Conservation (phyloP, 1,139 yeast species). For the Pichia sp. region DNA sequence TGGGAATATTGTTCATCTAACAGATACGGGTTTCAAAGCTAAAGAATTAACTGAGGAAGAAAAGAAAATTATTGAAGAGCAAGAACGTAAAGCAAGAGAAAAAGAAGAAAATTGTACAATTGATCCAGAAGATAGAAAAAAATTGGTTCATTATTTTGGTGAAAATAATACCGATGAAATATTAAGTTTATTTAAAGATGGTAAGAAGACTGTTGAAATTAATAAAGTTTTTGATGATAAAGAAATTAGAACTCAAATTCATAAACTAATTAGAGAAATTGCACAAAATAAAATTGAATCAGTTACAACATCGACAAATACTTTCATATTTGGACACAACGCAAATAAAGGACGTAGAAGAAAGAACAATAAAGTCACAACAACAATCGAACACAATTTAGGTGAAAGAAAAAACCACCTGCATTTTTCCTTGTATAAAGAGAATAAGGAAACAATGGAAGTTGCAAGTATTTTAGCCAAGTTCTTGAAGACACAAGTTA, state of each 20-base stretch:
- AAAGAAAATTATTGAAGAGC: constrained; percentile 26
- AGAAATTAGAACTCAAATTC: constrained; percentile 64
- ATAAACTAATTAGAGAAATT: constrained; percentile 65
- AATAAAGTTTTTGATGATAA: constrained; percentile 57
- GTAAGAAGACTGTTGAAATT: constrained; percentile 52
- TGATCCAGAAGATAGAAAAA: constrained; percentile 37
- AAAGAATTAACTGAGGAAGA: constrained; percentile 47
- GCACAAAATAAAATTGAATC: constrained; percentile 76
- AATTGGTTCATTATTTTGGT: constrained; percentile 51
- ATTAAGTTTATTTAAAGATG: constrained; percentile 48
- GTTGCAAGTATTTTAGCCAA: constrained; percentile 71
- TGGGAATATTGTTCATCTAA: constrained; percentile 68
- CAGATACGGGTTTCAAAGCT: constrained; percentile 64
- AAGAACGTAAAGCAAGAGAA: constrained; percentile 33
- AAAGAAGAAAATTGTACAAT: constrained; percentile 34
- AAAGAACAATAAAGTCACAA: constrained; percentile 32
- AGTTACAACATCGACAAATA: constrained; percentile 62
- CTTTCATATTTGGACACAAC: constrained; percentile 50
- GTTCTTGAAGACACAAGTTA: constrained; percentile 65
- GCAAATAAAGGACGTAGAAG: constrained; percentile 28
- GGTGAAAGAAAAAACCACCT: constrained; percentile 65
- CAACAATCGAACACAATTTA: constrained; percentile 50
- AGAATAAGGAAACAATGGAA: constrained; percentile 97
- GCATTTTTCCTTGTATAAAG: constrained; percentile 81
- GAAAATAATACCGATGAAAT: constrained; percentile 51